Percentiles rank a stretch among this genome's conserved stretches.
Evolutionary conservation across 208 protist species (phyloP).

Genomic region (Blechomonas ayalai): DNA sequence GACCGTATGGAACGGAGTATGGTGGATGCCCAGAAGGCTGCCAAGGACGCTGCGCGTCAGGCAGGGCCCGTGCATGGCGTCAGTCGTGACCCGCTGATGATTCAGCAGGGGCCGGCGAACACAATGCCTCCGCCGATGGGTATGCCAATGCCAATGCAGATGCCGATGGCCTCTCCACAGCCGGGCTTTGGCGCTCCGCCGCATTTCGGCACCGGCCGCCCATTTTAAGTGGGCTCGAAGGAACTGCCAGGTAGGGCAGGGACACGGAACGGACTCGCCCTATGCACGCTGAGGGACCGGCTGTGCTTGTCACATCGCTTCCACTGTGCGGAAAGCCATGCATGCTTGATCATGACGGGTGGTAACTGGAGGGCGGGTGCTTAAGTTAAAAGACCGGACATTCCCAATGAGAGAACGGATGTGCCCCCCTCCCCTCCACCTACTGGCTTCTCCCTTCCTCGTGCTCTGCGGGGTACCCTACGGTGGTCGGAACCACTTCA

Average conservation of each 20-base stretch:
- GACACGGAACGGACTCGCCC: too few relatives aligned
- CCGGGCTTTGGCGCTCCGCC: conserved; percentile 29
- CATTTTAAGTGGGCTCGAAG: conserved; percentile 35
- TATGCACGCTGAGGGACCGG: too few relatives aligned
- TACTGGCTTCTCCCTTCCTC: too few relatives aligned
- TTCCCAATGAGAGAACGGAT: too few relatives aligned
- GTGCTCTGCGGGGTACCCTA: too few relatives aligned
- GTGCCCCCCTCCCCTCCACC: too few relatives aligned
- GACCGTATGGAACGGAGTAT: conserved; percentile 76
- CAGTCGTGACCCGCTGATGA: conserved; percentile 70
- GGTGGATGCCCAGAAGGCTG: conserved; percentile 71
- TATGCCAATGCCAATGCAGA: conserved; percentile 16
- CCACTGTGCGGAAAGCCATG: too few relatives aligned
- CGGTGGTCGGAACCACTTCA: too few relatives aligned
- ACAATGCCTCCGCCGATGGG: conserved; percentile 12
- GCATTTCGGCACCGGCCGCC: conserved; percentile 53
- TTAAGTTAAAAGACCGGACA: too few relatives aligned
- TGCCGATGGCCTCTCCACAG: conserved; percentile 30
- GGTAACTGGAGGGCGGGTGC: too few relatives aligned
- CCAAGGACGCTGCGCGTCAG: conserved; percentile 74
- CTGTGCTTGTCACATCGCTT: too few relatives aligned
- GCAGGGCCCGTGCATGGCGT: conserved; percentile 36
- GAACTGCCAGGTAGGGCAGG: neutral
- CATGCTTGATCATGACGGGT: too few relatives aligned
- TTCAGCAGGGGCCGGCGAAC: conserved; percentile 36